A percentile compares a stretch with the other conserved stretches of the same genome.
phyloP scores from a whole-genome alignment of 495 filamentous ascomycete genomes.

The Barbatosphaeria neglecta region DNA sequence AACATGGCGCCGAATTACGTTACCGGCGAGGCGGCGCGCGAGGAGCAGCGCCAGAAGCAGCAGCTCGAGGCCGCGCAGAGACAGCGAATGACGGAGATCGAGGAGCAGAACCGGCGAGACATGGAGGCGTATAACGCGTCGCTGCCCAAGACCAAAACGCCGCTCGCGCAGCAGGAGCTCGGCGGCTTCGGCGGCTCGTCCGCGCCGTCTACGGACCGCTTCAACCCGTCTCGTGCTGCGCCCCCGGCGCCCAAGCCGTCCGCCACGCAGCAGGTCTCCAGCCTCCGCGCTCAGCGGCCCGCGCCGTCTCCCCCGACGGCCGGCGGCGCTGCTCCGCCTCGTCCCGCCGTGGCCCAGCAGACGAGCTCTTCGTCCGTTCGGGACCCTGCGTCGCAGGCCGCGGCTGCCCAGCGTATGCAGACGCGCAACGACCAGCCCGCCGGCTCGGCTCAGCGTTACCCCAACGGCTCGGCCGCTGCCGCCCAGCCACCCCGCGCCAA shows the following conservation, averaged over 20 bases:
- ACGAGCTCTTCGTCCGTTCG: conserved; percentile 19
- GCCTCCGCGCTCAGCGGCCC: conserved; percentile 41
- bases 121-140: conserved; percentile 80
- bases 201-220: conserved; percentile 42
- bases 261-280: conserved; percentile 29
- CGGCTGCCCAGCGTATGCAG: conserved; percentile 13
- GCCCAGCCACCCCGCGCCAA: conserved; percentile 18
- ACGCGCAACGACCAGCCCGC: conserved; percentile 11
- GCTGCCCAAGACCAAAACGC: conserved; percentile 60
- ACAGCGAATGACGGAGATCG: conserved; percentile 49
- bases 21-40: conserved; percentile 44
- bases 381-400: conserved; percentile 10
- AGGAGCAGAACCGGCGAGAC: conserved; percentile 60
- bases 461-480: conserved; percentile 20
- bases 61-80: conserved; percentile 31
- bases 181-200: conserved; percentile 41
- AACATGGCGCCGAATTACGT: conserved; percentile 32
- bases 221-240: conserved; percentile 68
- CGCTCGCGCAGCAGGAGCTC: conserved; percentile 79
- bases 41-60: conserved; percentile 32
- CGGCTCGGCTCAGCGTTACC: conserved; percentile 19
- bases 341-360: conserved; percentile 30
- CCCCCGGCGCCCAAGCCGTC: conserved; percentile 46
- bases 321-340: conserved; percentile 12
- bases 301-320: conserved; percentile 39